Percentiles rank a stretch among this genome's conserved stretches.
Conservation (phyloP, 805 yeast species). For the Saccharomycopsis babjevae region DNA sequence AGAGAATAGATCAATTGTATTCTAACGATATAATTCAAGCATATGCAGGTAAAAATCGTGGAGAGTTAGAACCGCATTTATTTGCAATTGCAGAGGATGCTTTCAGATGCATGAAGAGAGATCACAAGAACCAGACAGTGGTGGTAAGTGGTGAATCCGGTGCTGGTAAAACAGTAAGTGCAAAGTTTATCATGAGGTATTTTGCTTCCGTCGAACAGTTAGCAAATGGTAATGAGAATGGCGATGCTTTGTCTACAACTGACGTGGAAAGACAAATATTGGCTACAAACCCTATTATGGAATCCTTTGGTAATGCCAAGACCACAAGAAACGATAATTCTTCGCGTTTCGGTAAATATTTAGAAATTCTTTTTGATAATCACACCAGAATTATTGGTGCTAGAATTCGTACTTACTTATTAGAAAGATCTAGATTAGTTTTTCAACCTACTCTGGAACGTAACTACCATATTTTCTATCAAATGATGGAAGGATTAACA, state of each 20-base stretch:
- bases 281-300: slow-evolving; percentile 95
- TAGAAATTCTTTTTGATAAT: slow-evolving; percentile 78
- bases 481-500: slow-evolving; percentile 57
- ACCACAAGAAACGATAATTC: slow-evolving; percentile 96
- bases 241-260: slow-evolving; percentile 57
- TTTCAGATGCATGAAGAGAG: slow-evolving; percentile 85
- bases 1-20: slow-evolving; percentile 80
- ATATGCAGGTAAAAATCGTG: slow-evolving; percentile 85
- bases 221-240: slow-evolving; percentile 27
- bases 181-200: slow-evolving; percentile 94
- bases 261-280: slow-evolving; percentile 87
- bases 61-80: slow-evolving; percentile 93
- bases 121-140: slow-evolving; percentile 80
- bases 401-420: slow-evolving; percentile 78
- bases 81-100: slow-evolving; percentile 98
- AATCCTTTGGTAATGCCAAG: slow-evolving; percentile 97
- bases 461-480: slow-evolving; percentile 91
- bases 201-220: slow-evolving; percentile 78
- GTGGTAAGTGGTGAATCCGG: slow-evolving; percentile 98
- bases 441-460: slow-evolving; percentile 88
- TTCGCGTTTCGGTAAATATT: slow-evolving; percentile 92
- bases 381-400: slow-evolving; percentile 84
- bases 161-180: slow-evolving; percentile 97
- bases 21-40: slow-evolving; percentile 91
- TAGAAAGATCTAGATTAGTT: slow-evolving; percentile 89